Evolutionary conservation across 805 yeast species (phyloP).

Genomic region (Komagataella phaffii): DNA sequence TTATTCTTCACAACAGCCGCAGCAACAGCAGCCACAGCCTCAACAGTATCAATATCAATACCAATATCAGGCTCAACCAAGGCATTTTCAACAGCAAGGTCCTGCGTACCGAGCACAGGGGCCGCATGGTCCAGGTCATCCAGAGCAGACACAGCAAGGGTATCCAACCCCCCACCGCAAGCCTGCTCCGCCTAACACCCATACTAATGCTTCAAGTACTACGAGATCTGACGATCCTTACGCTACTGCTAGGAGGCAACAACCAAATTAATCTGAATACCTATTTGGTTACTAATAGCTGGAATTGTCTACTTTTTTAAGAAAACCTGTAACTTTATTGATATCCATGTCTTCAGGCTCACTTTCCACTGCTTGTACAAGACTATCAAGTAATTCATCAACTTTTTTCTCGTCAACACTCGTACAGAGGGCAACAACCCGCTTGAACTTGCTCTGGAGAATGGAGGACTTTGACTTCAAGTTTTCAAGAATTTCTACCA

Average conservation of each 20-base stretch:
- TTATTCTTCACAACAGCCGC: conserved; percentile 2
- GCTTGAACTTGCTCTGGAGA: conserved; percentile 66
- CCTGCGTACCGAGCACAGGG: not conserved
- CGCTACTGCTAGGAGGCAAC: conserved; percentile 7
- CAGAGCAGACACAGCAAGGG: conserved; percentile 1
- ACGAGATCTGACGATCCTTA: conserved; percentile 8
- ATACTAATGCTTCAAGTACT: not conserved
- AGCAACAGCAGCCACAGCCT: conserved; percentile 7
- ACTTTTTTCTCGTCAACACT: conserved; percentile 33
- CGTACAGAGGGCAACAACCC: conserved; percentile 82
- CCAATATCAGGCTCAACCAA: conserved; percentile 6
- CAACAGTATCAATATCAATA: conserved; percentile 7
- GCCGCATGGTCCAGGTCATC: not conserved
- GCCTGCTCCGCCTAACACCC: not conserved
- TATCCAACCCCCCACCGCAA: conserved; percentile 2
- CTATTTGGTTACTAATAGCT: not conserved
- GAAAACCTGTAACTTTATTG: conserved; percentile 39
- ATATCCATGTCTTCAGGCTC: conserved; percentile 60
- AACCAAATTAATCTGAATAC: not conserved
- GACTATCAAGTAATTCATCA: conserved; percentile 68
- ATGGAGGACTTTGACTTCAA: conserved; percentile 41
- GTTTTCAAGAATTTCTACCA: conserved; percentile 36
- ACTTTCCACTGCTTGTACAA: conserved; percentile 83
- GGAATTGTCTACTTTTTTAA: conserved; percentile 28
- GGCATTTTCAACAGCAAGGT: conserved; percentile 2